Conservation (phyloP, 345 rosid species). For the Moricandia arvensis region DNA sequence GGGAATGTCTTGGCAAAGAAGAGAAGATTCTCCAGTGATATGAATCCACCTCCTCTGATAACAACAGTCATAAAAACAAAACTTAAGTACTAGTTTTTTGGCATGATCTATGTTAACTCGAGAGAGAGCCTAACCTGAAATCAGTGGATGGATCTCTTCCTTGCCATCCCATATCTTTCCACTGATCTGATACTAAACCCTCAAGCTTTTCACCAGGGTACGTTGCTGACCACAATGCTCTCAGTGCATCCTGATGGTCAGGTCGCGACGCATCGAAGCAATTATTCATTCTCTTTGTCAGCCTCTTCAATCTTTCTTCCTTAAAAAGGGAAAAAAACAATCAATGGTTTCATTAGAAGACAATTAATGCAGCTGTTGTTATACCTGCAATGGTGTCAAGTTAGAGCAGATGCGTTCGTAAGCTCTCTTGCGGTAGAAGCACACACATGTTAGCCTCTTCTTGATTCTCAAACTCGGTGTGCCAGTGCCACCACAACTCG, state of each 20-base stretch:
- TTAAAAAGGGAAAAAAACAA: constrained; percentile 17
- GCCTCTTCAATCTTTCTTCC: constrained; percentile 75
- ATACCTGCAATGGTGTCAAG: constrained; percentile 85
- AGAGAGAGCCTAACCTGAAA: constrained; percentile 54
- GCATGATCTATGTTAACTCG: background rate
- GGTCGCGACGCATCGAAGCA: constrained; percentile 66
- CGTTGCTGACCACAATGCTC: constrained; percentile 81
- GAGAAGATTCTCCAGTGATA: constrained; percentile 84
- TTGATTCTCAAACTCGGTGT: constrained; percentile 73
- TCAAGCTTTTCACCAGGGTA: constrained; percentile 70
- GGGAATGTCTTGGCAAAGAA: constrained; percentile 91
- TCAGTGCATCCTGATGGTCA: constrained; percentile 90
- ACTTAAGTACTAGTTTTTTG: background rate
- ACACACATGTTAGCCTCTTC: constrained; percentile 86
- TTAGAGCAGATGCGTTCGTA: constrained; percentile 66
- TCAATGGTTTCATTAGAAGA: background rate
- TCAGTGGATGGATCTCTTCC: constrained; percentile 97
- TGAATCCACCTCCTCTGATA: constrained; percentile 90
- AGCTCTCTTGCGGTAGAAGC: constrained; percentile 78
- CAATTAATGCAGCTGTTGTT: background rate
- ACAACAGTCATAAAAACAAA: constrained; percentile 5
- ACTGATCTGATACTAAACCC: constrained; percentile 79
- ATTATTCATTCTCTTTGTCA: constrained; percentile 72
- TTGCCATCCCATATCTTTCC: constrained; percentile 99
- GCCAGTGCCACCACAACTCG: constrained; percentile 51